A percentile compares a stretch with the other conserved stretches of the same genome.
These are phyloP conservation scores for Xylariaceae sp. DNA, from an alignment of 2,329 filamentous ascomycete genomes.

Conservation along the genomic window DNA sequence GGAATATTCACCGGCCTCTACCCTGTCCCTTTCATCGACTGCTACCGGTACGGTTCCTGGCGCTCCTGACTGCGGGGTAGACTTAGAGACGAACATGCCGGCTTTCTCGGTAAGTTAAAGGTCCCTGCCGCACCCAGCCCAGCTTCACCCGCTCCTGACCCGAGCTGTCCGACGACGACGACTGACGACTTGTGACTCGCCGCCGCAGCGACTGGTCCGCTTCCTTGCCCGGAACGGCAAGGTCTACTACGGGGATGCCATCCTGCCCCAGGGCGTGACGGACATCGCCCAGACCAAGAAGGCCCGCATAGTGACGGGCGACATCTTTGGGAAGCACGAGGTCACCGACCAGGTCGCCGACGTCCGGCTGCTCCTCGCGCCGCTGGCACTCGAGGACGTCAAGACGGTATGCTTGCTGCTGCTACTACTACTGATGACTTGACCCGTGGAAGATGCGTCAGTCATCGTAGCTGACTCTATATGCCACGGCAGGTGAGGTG, in stretches of 20 bases:
- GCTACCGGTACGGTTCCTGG: too few relatives aligned
- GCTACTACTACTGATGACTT: too few relatives aligned
- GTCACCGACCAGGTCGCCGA: conserved; percentile 56
- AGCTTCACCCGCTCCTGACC: neutral
- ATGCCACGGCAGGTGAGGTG: too few relatives aligned
- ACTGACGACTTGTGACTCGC: conserved; percentile 3
- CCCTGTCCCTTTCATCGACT: too few relatives aligned
- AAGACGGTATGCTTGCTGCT: too few relatives aligned
- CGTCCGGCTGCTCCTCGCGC: conserved; percentile 51
- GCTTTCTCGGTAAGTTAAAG: conserved; percentile 37
- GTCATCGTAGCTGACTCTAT: too few relatives aligned
- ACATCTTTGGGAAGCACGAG: conserved; percentile 57
- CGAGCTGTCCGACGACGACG: neutral
- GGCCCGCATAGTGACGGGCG: conserved; percentile 56
- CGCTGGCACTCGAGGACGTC: conserved; percentile 55
- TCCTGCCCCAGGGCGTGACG: conserved; percentile 52
- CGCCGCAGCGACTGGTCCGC: conserved; percentile 57
- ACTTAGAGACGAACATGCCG: too few relatives aligned
- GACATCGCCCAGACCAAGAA: conserved; percentile 54
- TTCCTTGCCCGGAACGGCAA: conserved; percentile 65
- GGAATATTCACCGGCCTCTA: too few relatives aligned
- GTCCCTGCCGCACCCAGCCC: neutral
- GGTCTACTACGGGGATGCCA: conserved; percentile 67
- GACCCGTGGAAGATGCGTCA: too few relatives aligned
- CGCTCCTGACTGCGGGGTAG: too few relatives aligned